These are phyloP conservation scores for Hericium alpestre DNA, from an alignment of 768 basidiomycete species.

Conservation along the genomic window DNA sequence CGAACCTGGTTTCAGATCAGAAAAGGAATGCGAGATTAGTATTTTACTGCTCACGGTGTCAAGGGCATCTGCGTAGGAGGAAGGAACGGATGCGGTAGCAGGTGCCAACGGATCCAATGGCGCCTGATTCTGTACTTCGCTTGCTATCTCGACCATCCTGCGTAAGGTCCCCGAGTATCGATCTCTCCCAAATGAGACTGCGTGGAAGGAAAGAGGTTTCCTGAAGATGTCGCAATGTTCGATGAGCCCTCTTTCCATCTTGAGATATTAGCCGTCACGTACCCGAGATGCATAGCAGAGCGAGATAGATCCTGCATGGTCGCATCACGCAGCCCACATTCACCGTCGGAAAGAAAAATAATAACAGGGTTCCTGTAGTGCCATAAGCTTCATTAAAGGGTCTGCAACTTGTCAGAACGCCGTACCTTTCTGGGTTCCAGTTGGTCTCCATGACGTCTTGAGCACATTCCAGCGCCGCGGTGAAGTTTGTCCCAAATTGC, in stretches of 20 bases:
- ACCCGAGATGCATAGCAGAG: constrained; percentile 36
- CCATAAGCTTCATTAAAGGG: not conserved
- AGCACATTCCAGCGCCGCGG: constrained; percentile 26
- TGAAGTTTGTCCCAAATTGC: constrained; percentile 34
- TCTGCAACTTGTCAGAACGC: not conserved
- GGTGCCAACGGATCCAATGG: constrained; percentile 31
- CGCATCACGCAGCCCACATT: constrained; percentile 29
- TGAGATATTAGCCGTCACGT: not conserved
- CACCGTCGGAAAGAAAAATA: constrained; percentile 50
- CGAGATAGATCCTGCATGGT: constrained; percentile 31
- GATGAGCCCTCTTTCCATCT: no score
- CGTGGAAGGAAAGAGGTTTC: constrained; percentile 46
- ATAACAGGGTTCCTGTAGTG: constrained; percentile 34
- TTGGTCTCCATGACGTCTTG: constrained; percentile 29
- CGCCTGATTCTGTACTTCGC: constrained; percentile 33
- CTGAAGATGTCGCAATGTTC: constrained; percentile 18
- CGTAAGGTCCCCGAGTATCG: constrained; percentile 20
- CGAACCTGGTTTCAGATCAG: constrained; percentile 27
- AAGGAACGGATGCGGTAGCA: constrained; percentile 19
- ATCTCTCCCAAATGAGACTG: constrained; percentile 42
- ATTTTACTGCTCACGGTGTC: constrained; percentile 32
- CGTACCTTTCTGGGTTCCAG: constrained; percentile 40
- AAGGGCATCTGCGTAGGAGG: constrained; percentile 39
- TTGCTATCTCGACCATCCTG: constrained; percentile 42
- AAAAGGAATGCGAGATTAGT: no score